Evolutionary conservation across 108 stramenopile genomes (phyloP).

Genomic region (Pseudonitzschia delicatissima): DNA sequence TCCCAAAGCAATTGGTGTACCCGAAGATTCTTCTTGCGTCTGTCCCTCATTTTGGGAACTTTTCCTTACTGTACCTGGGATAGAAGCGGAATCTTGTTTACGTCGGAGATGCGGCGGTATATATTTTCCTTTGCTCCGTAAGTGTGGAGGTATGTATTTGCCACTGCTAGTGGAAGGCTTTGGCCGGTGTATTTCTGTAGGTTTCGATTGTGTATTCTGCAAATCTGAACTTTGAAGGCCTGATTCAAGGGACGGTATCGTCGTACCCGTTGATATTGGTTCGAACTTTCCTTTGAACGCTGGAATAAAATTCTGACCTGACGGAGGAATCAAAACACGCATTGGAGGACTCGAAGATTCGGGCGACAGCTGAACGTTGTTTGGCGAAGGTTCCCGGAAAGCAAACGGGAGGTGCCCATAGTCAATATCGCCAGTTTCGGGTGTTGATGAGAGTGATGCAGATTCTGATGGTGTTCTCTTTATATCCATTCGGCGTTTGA

Average conservation of each 20-base stretch:
- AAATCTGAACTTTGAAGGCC: neutral
- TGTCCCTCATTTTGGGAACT: neutral
- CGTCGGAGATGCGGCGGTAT: conserved; percentile 52
- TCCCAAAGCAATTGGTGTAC: conserved; percentile 1
- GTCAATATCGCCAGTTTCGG: neutral
- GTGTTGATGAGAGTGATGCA: conserved; percentile 13
- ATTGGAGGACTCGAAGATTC: neutral
- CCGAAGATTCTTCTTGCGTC: no score
- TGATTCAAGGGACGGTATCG: no score
- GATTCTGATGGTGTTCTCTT: neutral
- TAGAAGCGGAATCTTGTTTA: conserved; percentile 12
- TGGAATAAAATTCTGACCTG: neutral
- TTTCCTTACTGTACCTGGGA: neutral
- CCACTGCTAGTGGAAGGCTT: neutral
- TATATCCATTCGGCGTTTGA: conserved; percentile 12
- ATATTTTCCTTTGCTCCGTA: conserved; percentile 27
- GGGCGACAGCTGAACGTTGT: neutral
- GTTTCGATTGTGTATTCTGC: no score
- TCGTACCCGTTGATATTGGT: neutral
- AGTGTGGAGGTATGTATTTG: conserved; percentile 13
- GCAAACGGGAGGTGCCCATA: neutral
- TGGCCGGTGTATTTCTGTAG: neutral
- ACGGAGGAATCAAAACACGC: neutral
- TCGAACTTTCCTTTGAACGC: neutral
- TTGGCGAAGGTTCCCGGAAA: neutral